Conservation (phyloP, 2,329 filamentous ascomycete genomes). For the Paraphoma chrysanthemicola region DNA sequence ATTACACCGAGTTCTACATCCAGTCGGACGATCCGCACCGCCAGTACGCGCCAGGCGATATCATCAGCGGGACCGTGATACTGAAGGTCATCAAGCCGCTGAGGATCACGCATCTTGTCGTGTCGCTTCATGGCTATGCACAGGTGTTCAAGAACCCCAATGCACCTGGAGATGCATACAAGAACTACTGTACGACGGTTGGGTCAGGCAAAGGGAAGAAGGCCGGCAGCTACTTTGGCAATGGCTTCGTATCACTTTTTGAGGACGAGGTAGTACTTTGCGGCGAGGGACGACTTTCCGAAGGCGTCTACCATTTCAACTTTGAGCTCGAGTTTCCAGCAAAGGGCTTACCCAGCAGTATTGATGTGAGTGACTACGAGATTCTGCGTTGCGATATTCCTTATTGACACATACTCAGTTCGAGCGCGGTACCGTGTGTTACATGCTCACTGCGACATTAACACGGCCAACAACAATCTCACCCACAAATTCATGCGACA, state of each 20-base stretch:
- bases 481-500: conserved; percentile 79
- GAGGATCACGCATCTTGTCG: conserved; percentile 79
- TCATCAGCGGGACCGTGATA: conserved; percentile 75
- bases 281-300: conserved; percentile 76
- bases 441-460: conserved; percentile 87
- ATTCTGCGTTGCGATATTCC: neutral
- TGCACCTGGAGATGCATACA: conserved; percentile 62
- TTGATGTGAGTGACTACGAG: conserved; percentile 72
- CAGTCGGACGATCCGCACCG: conserved; percentile 78
- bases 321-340: conserved; percentile 76
- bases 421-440: conserved; percentile 90
- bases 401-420: conserved; percentile 67
- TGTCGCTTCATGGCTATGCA: conserved; percentile 79
- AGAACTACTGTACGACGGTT: conserved; percentile 56
- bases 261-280: conserved; percentile 83
- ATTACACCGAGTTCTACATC: conserved; percentile 80
- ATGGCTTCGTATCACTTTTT: conserved; percentile 81
- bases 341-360: conserved; percentile 82
- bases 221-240: conserved; percentile 69
- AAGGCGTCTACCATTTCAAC: conserved; percentile 80
- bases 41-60: conserved; percentile 76
- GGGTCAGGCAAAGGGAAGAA: conserved; percentile 62
- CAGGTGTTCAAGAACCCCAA: conserved; percentile 77
- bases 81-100: conserved; percentile 76
- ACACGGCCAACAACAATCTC: conserved; percentile 88